phyloP scores from a whole-genome alignment of 257 asterid genomes.

The Solanum chilense region DNA sequence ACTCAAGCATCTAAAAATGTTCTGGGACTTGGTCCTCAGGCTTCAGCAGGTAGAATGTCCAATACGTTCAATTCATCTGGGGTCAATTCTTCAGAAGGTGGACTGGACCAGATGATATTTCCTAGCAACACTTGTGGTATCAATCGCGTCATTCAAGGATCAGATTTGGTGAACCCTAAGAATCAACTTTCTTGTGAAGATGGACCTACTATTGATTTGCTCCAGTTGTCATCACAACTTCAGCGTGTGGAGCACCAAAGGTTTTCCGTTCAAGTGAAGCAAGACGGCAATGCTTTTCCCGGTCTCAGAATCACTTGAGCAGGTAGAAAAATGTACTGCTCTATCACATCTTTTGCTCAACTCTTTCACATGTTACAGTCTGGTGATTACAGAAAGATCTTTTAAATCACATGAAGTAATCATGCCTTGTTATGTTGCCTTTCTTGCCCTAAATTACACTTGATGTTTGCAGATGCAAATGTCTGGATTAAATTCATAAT shows the following conservation, averaged over 20 bases:
- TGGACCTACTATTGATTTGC: conserved; percentile 24
- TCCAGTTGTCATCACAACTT: conserved; percentile 29
- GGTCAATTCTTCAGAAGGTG: conserved; percentile 11
- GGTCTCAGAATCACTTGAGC: conserved; percentile 20
- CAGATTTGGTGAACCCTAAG: conserved; percentile 11
- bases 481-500: neutral
- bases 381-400: neutral
- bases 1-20: conserved; percentile 11
- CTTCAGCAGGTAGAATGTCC: conserved; percentile 8
- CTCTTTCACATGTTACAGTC: neutral
- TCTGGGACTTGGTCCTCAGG: conserved; percentile 13
- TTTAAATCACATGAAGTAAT: neutral
- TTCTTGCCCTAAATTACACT: neutral
- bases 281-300: conserved; percentile 16
- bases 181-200: conserved; percentile 6
- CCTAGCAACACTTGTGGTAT: conserved; percentile 6
- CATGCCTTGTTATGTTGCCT: neutral
- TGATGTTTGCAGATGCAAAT: neutral
- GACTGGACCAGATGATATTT: conserved; percentile 18
- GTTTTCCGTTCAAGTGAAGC: conserved; percentile 16
- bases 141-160: conserved; percentile 4
- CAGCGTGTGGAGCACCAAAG: conserved; percentile 29
- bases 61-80: conserved; percentile 6
- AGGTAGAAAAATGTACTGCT: neutral
- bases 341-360: neutral